Base-by-base conservation (phyloP, 768 basidiomycete genomes). In the Nevesoporus exiguus region DNA sequence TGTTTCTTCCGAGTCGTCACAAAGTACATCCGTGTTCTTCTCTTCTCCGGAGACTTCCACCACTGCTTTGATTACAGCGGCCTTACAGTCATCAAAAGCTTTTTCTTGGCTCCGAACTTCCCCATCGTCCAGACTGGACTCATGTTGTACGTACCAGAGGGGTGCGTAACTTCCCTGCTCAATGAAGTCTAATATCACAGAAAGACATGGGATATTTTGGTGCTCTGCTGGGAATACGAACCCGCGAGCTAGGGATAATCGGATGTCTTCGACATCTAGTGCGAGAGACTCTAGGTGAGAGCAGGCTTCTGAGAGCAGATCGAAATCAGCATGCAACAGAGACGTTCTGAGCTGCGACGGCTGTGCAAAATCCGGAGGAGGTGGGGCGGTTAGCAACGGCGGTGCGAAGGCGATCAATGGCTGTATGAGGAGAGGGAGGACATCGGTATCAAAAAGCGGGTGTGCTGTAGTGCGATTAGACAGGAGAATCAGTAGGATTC, bases 31-130 rank as follows among this genome's bases (percentile, higher is more conserved):
- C 56, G 80, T 80, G 59, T 90, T 92, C 59, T 79, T 81, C 57
- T 88, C 87, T 65, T 92, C 88, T 36, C 90, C 91, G 9, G 90
- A 83, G 37, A 89, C 83, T 63, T 93, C 92, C 27, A 95, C 90
- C 15, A 94, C 81, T 3, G 87, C 82, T 62, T 93, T 92, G 69
- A 93, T 85, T 9, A 93, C 74, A 0, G 90, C 91, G 4, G 86
- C 88, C 71, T 94, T 95, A 73, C 90, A 91, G 27, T 85, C 80
- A 59, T 85, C 83, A 57, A 95, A 88, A 2, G 80, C 77, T 66
- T 87, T 87, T 66, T 88, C 82, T 70, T 81, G 85, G 54, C 74
- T 74, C 52, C 88, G 82, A 42, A 73, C 63, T 34, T 83, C 84
- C 8, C 73, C 62, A 24, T 72, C 67, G 14, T 72, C 67, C 24